Percentiles rank a stretch among this genome's conserved stretches.
These are phyloP conservation scores for Amanita polypyramis DNA, from an alignment of 768 basidiomycete species.

Conservation along the genomic window DNA sequence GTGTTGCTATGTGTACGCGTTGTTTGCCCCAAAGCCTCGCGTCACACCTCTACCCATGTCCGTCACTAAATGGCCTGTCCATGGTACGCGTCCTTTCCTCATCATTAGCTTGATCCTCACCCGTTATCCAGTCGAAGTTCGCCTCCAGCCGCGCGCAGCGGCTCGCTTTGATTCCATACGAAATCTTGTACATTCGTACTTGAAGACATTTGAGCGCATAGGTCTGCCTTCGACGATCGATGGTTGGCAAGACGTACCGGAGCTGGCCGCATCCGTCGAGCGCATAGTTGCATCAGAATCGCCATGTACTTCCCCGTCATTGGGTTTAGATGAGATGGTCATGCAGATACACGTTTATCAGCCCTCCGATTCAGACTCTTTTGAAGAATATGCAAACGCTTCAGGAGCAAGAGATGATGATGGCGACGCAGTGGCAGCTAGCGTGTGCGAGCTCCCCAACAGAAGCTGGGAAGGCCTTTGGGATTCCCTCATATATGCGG, in stretches of 20 bases:
- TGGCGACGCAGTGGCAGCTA: slow-evolving; percentile 79
- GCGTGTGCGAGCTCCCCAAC: slow-evolving; percentile 82
- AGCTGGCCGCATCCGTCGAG: slow-evolving; percentile 68
- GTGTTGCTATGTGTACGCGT: slow-evolving; percentile 33
- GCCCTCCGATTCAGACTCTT: slow-evolving; percentile 52
- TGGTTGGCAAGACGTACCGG: slow-evolving; percentile 72
- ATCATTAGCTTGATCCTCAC: slow-evolving; percentile 1
- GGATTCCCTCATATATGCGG: slow-evolving; percentile 82
- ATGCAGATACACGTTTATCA: slow-evolving; percentile 88
- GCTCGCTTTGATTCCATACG: slow-evolving; percentile 71
- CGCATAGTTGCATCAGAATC: slow-evolving; percentile 66
- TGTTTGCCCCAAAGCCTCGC: slow-evolving; percentile 23
- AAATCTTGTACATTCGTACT: slow-evolving; percentile 45
- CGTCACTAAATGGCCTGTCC: slow-evolving; percentile 47
- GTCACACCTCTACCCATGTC: background rate
- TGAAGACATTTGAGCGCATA: slow-evolving; percentile 52
- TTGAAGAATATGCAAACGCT: slow-evolving; percentile 64
- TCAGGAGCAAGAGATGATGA: slow-evolving; percentile 46
- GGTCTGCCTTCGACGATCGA: slow-evolving; percentile 58
- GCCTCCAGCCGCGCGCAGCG: slow-evolving; percentile 56
- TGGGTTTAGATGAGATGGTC: slow-evolving; percentile 45
- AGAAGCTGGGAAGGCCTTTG: slow-evolving; percentile 82
- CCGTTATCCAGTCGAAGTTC: slow-evolving; percentile 63
- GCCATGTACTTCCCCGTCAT: slow-evolving; percentile 40
- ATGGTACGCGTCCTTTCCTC: slow-evolving; percentile 30